Percentiles rank a stretch among this genome's conserved stretches.
These are phyloP conservation scores for Xylogone sp. DNA, from an alignment of 2,329 filamentous ascomycete species.

Conservation along the genomic window DNA sequence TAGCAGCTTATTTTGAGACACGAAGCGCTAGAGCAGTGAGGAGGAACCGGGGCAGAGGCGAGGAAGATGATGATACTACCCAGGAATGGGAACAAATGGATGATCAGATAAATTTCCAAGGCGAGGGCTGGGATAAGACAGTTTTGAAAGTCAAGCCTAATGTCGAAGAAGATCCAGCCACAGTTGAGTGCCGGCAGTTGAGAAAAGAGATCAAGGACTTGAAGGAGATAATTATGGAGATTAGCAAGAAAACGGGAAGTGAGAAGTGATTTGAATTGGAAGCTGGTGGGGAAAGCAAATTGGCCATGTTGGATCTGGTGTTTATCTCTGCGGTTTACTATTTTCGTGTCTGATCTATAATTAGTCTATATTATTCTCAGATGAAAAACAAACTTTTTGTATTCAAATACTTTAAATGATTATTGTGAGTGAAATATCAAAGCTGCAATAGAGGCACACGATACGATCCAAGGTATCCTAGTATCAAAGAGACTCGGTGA, in stretches of 20 bases:
- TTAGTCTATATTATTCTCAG: no score
- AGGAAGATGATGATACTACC: slow-evolving; percentile 82
- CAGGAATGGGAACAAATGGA: slow-evolving; percentile 92
- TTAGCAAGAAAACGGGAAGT: slow-evolving; percentile 14
- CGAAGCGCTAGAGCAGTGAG: slow-evolving; percentile 62
- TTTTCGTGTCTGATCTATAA: no score
- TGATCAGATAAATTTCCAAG: slow-evolving; percentile 71
- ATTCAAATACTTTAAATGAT: no score
- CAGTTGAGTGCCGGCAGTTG: slow-evolving; percentile 63
- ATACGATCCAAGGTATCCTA: no score
- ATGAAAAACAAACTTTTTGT: no score
- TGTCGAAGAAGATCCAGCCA: slow-evolving; percentile 72
- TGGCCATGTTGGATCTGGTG: no score
- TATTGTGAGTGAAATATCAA: no score
- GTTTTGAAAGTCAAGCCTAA: slow-evolving; percentile 76
- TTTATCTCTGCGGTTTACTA: no score
- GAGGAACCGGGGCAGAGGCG: slow-evolving; percentile 72
- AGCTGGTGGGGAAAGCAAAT: background rate
- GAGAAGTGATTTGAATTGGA: background rate
- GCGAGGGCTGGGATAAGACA: slow-evolving; percentile 79
- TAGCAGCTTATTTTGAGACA: slow-evolving; percentile 72
- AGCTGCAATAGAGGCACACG: no score
- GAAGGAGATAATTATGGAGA: slow-evolving; percentile 33
- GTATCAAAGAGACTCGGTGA: no score
- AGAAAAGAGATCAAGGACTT: slow-evolving; percentile 55